Evolutionary conservation across 192 early-diverging fungal species (phyloP).

Genomic region (Diversispora eburnea): DNA sequence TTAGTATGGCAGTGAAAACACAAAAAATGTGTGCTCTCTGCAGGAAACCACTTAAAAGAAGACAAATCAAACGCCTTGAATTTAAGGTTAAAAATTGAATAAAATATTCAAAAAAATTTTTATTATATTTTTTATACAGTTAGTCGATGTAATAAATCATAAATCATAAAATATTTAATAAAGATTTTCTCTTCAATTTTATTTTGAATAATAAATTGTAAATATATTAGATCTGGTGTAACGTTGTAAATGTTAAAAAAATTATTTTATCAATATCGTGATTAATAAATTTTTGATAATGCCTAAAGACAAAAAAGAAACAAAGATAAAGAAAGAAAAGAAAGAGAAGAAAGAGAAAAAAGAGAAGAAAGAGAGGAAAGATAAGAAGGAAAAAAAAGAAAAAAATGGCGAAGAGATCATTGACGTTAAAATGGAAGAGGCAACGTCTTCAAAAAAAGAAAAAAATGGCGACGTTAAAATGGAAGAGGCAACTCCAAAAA

Average conservation of each 20-base stretch:
- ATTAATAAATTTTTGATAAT: background rate
- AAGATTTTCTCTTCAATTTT: too few relatives aligned
- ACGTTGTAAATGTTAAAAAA: too few relatives aligned
- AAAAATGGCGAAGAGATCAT: background rate
- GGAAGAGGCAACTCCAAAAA: background rate
- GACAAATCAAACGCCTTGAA: slow-evolving; percentile 1
- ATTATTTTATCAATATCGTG: too few relatives aligned
- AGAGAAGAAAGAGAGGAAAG: slow-evolving; percentile 46
- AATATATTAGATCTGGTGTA: too few relatives aligned
- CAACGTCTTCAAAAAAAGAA: slow-evolving; percentile 39
- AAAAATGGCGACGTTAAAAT: slow-evolving; percentile 38
- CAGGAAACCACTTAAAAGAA: background rate
- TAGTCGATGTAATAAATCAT: too few relatives aligned
- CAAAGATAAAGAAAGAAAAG: slow-evolving; percentile 19
- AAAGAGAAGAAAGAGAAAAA: slow-evolving; percentile 41
- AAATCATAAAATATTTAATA: too few relatives aligned
- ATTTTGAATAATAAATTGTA: too few relatives aligned
- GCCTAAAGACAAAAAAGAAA: slow-evolving; percentile 26
- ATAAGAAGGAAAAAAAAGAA: slow-evolving; percentile 40
- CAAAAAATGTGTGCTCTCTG: slow-evolving; percentile 27
- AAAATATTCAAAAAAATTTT: too few relatives aligned
- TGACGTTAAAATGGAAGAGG: slow-evolving; percentile 1
- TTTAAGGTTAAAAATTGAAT: background rate
- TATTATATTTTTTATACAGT: too few relatives aligned
- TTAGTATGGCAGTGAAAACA: background rate